Evolutionary conservation across 192 early-diverging fungal species (phyloP), one percentile per base, ranked within the genome.

Genomic region (Rhizophagus prolifer): DNA sequence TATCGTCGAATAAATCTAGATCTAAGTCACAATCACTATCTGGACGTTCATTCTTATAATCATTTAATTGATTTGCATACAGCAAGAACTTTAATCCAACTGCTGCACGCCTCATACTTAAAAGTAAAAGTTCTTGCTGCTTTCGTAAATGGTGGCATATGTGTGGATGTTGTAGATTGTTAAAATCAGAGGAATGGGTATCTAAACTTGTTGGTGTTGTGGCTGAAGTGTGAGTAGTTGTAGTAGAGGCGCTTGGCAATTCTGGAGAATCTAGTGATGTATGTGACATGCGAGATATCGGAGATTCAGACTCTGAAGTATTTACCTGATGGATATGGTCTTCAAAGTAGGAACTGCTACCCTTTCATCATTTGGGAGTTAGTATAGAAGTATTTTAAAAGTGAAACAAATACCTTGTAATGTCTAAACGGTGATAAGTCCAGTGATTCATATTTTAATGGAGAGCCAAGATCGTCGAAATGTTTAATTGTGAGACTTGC

Each of bases 51-150:
- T 67, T 76, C 28, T 76, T 68, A 28, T 60, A 68, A 76, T 76
- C 65, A 41, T 76, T 76, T 47, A 76, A 67, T 76, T 68, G 62
- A n/a, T 76, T 66, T 3, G 75, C 75, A 67, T 76, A 76, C 9
- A 67, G 31, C 9, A 76, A 58, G 30, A 76, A 76, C 58, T 76
- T 76, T 46, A 76, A 63, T 54, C 75, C 75, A n/a, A 76, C 75
- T 23, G 75, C 75, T 4, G 75, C 75, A 21, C 75, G 46, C 7
- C 75, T 64, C 75, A 76, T 76, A 16, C 63, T 59, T 12, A 58
- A 5, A 30, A 76, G 38, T 19, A 76, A 58, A 23, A 76, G 50
- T 67, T 67, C 14, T 58, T 76, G 64, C 36, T 76, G 75, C 26
- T 47, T n/a, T n/a, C n/a, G n/a, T n/a, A n/a, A n/a, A n/a, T n/a